Evolutionary conservation across 192 early-diverging fungal species (phyloP), one percentile per base, ranked within the genome.

Genomic region (Entomortierella chlamydospora): DNA sequence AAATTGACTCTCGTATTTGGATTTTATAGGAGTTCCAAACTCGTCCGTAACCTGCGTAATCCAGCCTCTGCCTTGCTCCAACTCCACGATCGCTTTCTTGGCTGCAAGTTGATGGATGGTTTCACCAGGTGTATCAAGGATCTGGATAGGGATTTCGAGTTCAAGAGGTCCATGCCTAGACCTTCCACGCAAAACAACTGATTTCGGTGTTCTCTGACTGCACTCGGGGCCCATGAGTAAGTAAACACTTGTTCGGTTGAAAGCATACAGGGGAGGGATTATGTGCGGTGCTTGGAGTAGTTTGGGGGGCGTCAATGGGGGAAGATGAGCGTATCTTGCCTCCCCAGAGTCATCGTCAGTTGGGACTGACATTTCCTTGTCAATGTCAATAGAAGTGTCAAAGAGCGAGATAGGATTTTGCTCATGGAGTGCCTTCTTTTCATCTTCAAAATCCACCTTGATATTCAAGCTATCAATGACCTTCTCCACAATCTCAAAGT

Each of bases 31-130:
- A 13, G 13, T 29, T 7, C 25, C 68, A 26, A 53, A 13, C 18
- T 57, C 53, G 45, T 69, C 57, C 28, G 34, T 42, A 23, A 45
- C 57, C 10, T 86, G 34, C 6, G 61, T 55, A 22, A 87, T 57
- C 63, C 64, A 87, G 22, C 79, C 85, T 15, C 73, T 61, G 33
- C 76, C 82, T 28, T 86, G 84, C 25, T 87, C 83, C 13, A 86
- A 51, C 22, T 86, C 85, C 5, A 60, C 59, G 17, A 86, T 87
- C 30, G 86, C 65, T 57, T 67, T 84, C 45, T 70, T 54, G 57
- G 85, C 86, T 1, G 85, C 85, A 13, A 86, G 59, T 30, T 71
- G 68, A 71, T 86, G 85, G 28, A 86, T 41, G 18, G 81, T 30
- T 33, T 64, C 51, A 0, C 61, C 57, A 1, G 52, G 56, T 12